Base-by-base conservation (phyloP, 1,139 yeast genomes). In the Scheffersomyces parashehatae region DNA sequence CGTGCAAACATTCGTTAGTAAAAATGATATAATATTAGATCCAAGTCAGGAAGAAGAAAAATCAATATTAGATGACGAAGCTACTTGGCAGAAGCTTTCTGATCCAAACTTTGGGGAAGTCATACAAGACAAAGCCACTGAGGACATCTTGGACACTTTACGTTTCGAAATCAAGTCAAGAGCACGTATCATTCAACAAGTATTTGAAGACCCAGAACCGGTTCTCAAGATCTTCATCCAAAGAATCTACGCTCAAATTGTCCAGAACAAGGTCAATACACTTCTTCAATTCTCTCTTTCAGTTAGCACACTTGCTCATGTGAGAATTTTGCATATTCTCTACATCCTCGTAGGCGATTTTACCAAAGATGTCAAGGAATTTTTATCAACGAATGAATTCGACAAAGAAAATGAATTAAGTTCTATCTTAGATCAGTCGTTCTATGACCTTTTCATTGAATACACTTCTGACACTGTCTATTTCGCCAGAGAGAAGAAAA, bases 1-100 rank as follows among this genome's bases (percentile, higher is more conserved):
- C 10, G 85, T 89, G 11, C 90, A 85, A 59, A 81, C 87, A 41
- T 91, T 88, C 65, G 89, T 90, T 36, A 84, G 83, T 58, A 90
- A 87, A 58, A 90, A 87, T 60, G 88, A 83, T 46, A 80, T 86
- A 48, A 84, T 88, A 59, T 67, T 79, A 42, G 56, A 51, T 12
- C 78, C 80, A 44, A 63, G 62, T 6, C 68, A 62, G 38, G 69
- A 62, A 20, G 66, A 59, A 10, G 79, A 77, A 34, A 72, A 71
- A 36, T 59, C 69, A 10, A 57, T 70, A 42, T 63, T 47, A 28
- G 77, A 73, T 35, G 67, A 72, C 45, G 77, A 73, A 46, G 58
- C 62, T 1, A 52, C 62, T 3, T 73, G 78, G 79, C 50, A 50
- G 3, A 58, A 61, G 40, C 52, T 73, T 20, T 56, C 70, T 1